Evolutionary conservation across 495 filamentous ascomycete species (phyloP).

Genomic region (Podospora conica): DNA sequence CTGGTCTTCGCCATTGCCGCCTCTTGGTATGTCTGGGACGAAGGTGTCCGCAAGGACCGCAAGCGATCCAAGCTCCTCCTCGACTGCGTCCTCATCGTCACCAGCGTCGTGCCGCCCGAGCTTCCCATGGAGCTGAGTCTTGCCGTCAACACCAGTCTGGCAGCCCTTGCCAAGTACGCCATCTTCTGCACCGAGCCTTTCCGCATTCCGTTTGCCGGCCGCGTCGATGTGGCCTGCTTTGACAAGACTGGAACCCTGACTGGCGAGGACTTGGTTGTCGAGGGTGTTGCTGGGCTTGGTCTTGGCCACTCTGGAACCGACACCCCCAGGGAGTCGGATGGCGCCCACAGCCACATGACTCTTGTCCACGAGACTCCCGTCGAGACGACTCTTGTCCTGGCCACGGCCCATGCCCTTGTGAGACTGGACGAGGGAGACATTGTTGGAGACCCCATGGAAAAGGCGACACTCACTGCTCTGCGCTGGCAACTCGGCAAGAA

Average conservation of each 20-base stretch:
- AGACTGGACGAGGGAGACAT: conserved; percentile 95
- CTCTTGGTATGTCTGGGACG: conserved; percentile 99
- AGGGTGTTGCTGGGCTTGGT: conserved; percentile 87
- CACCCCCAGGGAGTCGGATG: conserved; percentile 61
- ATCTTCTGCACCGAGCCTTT: conserved; percentile 99
- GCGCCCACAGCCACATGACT: conserved; percentile 68
- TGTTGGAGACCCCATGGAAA: conserved; percentile 98
- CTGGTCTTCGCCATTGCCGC: conserved; percentile 94
- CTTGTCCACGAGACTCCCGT: conserved; percentile 58
- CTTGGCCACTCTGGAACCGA: conserved; percentile 60
- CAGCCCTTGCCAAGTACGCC: conserved; percentile 85
- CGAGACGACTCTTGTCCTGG: conserved; percentile 87
- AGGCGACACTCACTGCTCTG: conserved; percentile 81
- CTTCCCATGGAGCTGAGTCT: conserved; percentile 97
- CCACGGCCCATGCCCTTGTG: conserved; percentile 91
- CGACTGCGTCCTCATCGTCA: conserved; percentile 95
- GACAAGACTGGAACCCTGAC: conserved; percentile 98
- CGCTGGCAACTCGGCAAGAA: conserved; percentile 88
- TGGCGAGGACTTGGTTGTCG: conserved; percentile 93
- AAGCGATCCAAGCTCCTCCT: conserved; percentile 96
- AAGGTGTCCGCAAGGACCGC: conserved; percentile 85
- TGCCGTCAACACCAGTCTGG: conserved; percentile 97
- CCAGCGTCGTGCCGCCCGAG: conserved; percentile 94
- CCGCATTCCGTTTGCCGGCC: conserved; percentile 94
- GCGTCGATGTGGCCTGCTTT: conserved; percentile 95